Percentiles rank a stretch among this genome's conserved stretches.
These are phyloP conservation scores for Tuber borchii DNA, from an alignment of 495 filamentous ascomycete genomes.

Conservation along the genomic window DNA sequence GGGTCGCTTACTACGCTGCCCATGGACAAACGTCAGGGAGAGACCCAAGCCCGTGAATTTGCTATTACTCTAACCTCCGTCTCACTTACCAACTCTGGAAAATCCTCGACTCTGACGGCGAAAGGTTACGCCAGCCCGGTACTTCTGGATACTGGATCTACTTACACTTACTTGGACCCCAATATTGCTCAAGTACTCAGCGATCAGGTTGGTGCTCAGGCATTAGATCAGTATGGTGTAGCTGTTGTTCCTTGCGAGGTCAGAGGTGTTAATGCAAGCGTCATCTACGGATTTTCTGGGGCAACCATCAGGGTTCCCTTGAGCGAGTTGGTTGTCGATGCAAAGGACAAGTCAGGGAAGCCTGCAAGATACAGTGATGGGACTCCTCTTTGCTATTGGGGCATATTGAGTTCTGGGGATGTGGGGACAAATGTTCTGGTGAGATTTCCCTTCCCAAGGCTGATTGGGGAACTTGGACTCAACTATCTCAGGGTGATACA, in stretches of 20 bases:
- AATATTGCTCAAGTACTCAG: constrained; percentile 59
- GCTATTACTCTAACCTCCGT: constrained; percentile 69
- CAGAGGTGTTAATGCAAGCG: constrained; percentile 50
- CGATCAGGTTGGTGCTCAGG: constrained; percentile 57
- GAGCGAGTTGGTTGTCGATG: constrained; percentile 69
- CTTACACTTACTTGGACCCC: constrained; percentile 80
- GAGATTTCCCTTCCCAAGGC: background rate
- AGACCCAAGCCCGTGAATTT: constrained; percentile 59
- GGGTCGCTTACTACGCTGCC: constrained; percentile 70
- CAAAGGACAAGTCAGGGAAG: constrained; percentile 48
- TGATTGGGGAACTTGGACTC: background rate
- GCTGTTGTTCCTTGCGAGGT: constrained; percentile 70
- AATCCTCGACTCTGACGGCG: constrained; percentile 44
- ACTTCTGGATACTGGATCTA: constrained; percentile 84
- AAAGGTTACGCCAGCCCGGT: constrained; percentile 59
- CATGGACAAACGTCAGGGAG: constrained; percentile 55
- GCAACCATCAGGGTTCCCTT: constrained; percentile 65
- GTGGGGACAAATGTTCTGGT: constrained; percentile 58
- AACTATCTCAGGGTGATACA: constrained; percentile 61
- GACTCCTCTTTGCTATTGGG: constrained; percentile 61
- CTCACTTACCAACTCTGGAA: constrained; percentile 43
- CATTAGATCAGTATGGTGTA: constrained; percentile 47
- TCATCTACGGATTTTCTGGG: constrained; percentile 64
- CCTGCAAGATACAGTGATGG: constrained; percentile 58
- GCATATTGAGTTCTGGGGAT: constrained; percentile 63